Evolutionary conservation across 2,329 filamentous ascomycete genomes (phyloP), one percentile per base, ranked within the genome.

Genomic region (Leptographium procerum): DNA sequence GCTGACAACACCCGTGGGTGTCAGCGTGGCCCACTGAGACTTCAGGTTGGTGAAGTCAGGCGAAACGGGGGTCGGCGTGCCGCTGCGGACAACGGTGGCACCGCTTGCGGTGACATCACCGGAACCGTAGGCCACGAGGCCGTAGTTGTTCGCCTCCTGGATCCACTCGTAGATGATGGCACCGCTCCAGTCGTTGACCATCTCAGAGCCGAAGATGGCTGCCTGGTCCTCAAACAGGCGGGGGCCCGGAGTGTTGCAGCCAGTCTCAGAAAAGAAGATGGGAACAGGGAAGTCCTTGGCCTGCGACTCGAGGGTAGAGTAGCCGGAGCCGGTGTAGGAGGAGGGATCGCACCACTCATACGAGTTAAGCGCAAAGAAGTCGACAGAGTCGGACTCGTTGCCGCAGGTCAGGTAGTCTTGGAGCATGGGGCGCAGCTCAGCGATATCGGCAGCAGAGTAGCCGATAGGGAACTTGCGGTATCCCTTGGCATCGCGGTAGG

Each of bases 121-220:
- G 26, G 77, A 77, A 1, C 87, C 88, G 68, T 95, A 95, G 24
- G 79, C 84, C 65, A 95, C 80, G 40, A 95, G 77, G 45, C 90
- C 90, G 70, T 95, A 95, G 66, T 89, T 72, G 71, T 95, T 95
- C 55, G 80, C 76, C 71, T 95, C 90, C 68, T 92, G 75, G 62
- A 95, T 89, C 90, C 90, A 95, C 69, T 95, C 89, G 72, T 95
- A 95, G 64, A 95, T 78, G 62, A 95, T 91, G 57, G 88, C 79
- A 57, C 90, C 90, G 56, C 87, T 91, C 83, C 72, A 84, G 65
- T 79, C 79, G 59, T 77, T 75, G 7, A 79, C 73, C 90, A 95
- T 95, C 3, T 88, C 72, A 0, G 77, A 65, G 50, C 88, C 86
- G 65, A 94, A 87, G 64, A 95, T 89, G 55, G 88, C 84, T 47